Evolutionary conservation across 2,329 filamentous ascomycete species (phyloP).

Genomic region (Byssothecium circinans): DNA sequence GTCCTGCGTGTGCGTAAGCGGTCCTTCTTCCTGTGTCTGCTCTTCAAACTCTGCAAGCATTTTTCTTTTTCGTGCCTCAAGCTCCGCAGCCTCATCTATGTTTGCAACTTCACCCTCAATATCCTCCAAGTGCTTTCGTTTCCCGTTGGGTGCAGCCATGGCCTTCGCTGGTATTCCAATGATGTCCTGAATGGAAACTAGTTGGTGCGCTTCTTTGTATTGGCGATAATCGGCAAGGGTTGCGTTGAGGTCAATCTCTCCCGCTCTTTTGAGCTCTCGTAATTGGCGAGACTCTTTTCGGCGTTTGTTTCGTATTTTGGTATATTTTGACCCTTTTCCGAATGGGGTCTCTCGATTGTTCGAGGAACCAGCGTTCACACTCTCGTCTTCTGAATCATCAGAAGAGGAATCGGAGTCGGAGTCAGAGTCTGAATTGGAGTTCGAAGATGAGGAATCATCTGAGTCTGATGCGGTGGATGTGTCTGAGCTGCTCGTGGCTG

Average conservation of each 20-base stretch:
- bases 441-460: conserved; percentile 8
- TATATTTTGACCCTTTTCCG: conserved; percentile 53
- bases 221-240: conserved; percentile 54
- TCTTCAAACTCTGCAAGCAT: conserved; percentile 25
- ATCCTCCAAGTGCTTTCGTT: conserved; percentile 31
- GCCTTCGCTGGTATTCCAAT: conserved; percentile 5
- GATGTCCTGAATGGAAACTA: neutral
- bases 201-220: conserved; percentile 45
- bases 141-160: conserved; percentile 17
- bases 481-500: conserved; percentile 11
- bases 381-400: conserved; percentile 47
- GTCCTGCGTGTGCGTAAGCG: neutral
- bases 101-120: conserved; percentile 18
- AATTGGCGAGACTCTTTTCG: conserved; percentile 55
- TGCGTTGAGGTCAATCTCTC: conserved; percentile 54
- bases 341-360: conserved; percentile 43
- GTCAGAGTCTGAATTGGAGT: conserved; percentile 24
- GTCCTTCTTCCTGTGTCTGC: neutral
- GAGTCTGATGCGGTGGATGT: conserved; percentile 16
- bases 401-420: conserved; percentile 32
- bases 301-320: conserved; percentile 59
- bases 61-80: conserved; percentile 24
- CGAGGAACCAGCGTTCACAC: conserved; percentile 33
- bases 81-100: conserved; percentile 17
- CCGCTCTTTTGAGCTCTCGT: conserved; percentile 56